These are phyloP conservation scores for Chenopodium berlandieri DNA, from an alignment of 148 eudicot genomes.

Conservation along the genomic window DNA sequence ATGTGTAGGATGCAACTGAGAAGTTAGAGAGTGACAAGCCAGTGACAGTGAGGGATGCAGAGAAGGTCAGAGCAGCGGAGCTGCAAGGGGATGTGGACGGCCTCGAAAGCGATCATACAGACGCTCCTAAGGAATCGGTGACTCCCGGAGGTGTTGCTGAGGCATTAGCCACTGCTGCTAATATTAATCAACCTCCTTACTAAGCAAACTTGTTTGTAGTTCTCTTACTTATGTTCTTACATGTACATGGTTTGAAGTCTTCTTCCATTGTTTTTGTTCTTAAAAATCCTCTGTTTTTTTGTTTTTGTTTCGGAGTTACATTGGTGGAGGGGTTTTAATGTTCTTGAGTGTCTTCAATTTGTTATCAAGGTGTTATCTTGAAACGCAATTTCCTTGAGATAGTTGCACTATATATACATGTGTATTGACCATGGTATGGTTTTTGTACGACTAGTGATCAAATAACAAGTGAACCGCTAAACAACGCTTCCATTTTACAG, in stretches of 20 bases:
- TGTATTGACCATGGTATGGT: too few relatives aligned
- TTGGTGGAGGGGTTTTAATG: not conserved
- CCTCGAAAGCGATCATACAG: conserved; percentile 20
- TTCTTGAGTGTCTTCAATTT: not conserved
- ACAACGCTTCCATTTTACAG: too few relatives aligned
- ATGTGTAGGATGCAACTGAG: conserved; percentile 52
- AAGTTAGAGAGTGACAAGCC: conserved; percentile 51
- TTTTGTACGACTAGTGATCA: too few relatives aligned
- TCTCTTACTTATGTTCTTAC: not conserved
- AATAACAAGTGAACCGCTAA: too few relatives aligned
- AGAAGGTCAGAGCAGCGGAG: conserved; percentile 58
- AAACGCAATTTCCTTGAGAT: too few relatives aligned
- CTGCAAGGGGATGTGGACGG: conserved; percentile 45
- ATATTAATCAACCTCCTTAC: conserved; percentile 32
- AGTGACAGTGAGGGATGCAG: conserved; percentile 58
- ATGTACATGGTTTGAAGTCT: not conserved
- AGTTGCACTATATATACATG: too few relatives aligned
- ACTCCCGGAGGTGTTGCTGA: conserved; percentile 66
- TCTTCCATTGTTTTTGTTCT: not conserved
- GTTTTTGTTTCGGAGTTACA: not conserved
- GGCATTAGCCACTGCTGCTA: conserved; percentile 50
- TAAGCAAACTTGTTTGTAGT: not conserved
- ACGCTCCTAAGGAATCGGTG: conserved; percentile 26
- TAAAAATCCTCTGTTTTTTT: conserved; percentile 2
- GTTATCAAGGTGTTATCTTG: not conserved